These are phyloP conservation scores for Paramecium sonneborni DNA, from an alignment of 73 alveolate genomes.

Conservation along the genomic window DNA sequence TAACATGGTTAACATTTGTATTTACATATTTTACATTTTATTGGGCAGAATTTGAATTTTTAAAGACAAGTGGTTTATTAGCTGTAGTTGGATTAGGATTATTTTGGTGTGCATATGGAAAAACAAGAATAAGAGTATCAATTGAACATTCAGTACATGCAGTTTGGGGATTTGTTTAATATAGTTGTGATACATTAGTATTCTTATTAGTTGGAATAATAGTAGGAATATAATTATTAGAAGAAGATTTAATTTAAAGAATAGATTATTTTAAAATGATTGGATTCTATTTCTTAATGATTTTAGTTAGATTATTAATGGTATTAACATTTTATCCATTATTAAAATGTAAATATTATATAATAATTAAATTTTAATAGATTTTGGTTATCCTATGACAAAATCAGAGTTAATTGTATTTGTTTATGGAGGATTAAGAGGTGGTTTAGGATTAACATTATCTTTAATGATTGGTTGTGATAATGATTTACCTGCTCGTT, in stretches of 20 bases:
- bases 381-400: constrained; percentile 70
- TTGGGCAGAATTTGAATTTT: neutral
- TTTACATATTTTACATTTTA: neutral
- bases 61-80: neutral
- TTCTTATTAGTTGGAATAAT: neutral
- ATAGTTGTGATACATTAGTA: neutral
- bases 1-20: neutral
- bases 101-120: neutral
- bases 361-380: neutral
- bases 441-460: constrained; percentile 75
- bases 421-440: constrained; percentile 77
- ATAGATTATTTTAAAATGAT: neutral
- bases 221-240: neutral
- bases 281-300: neutral
- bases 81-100: constrained; percentile 11
- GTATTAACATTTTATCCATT: neutral
- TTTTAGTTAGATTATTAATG: neutral
- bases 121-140: neutral
- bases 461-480: constrained; percentile 70
- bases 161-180: neutral
- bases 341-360: neutral
- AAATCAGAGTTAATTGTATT: constrained; percentile 61
- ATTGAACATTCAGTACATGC: constrained; percentile 12
- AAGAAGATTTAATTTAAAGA: neutral
- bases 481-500: constrained; percentile 57